Evolutionary conservation across 192 early-diverging fungal genomes (phyloP).

Genomic region (Entomortierella beljakovae): DNA sequence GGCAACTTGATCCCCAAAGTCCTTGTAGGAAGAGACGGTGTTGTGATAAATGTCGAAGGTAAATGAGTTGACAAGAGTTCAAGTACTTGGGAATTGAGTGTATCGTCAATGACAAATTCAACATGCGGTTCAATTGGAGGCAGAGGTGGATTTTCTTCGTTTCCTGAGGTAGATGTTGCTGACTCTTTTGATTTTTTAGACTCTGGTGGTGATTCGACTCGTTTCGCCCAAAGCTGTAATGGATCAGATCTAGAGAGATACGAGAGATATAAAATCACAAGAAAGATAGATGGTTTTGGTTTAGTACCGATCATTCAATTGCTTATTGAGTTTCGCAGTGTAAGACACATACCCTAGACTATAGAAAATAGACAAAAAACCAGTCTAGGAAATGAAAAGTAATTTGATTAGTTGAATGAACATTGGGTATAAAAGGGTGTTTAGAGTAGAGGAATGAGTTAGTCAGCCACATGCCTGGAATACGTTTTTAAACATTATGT

Average conservation of each 20-base stretch:
- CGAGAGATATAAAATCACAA: not conserved
- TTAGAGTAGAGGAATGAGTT: no score
- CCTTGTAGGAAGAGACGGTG: constrained; percentile 76
- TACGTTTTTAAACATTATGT: constrained; percentile 80
- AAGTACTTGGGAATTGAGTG: constrained; percentile 83
- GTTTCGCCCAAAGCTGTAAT: constrained; percentile 43
- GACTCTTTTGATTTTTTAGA: constrained; percentile 19
- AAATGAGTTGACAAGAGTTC: constrained; percentile 86
- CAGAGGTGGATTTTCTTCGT: not conserved
- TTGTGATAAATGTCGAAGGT: constrained; percentile 89
- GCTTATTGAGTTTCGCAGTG: constrained; percentile 2
- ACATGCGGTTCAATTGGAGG: constrained; percentile 70
- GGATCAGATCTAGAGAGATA: constrained; percentile 23
- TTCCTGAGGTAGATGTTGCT: constrained; percentile 70
- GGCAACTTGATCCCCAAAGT: constrained; percentile 94
- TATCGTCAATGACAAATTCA: constrained; percentile 82
- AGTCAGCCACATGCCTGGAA: constrained; percentile 75
- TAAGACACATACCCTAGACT: constrained; percentile 77
- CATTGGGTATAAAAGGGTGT: no score
- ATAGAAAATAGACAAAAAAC: constrained; percentile 91
- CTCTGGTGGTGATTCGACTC: constrained; percentile 14
- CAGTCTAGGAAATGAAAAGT: constrained; percentile 67
- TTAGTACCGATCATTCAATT: no score
- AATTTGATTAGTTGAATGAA: not conserved
- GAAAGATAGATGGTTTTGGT: not conserved